phyloP scores from a whole-genome alignment of 148 eudicot genomes.

The Cornus florida region DNA sequence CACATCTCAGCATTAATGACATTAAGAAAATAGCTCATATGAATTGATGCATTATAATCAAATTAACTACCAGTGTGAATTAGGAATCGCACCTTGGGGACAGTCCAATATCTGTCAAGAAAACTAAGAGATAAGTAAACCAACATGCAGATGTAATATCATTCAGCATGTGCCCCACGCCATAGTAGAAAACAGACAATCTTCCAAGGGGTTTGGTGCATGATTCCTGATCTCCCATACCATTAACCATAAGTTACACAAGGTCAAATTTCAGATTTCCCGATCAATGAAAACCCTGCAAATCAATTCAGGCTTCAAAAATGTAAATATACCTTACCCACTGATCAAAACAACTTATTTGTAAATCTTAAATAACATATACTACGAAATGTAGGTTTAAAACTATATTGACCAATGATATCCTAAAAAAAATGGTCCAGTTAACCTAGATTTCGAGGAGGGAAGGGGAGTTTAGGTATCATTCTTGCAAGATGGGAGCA shows the following conservation, averaged over 20 bases:
- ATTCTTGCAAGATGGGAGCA: not conserved
- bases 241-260: conserved; percentile 12
- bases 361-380: not conserved
- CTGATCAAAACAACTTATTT: not conserved
- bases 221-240: conserved; percentile 42
- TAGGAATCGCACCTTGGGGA: conserved; percentile 56
- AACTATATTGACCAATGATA: not conserved
- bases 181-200: conserved; percentile 67
- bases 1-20: not conserved
- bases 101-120: conserved; percentile 82
- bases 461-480: not conserved
- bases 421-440: too few species aligned
- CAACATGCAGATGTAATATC: conserved; percentile 96
- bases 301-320: not conserved
- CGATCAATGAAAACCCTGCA: not conserved
- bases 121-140: conserved; percentile 92
- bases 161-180: conserved; percentile 94
- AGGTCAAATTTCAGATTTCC: not conserved
- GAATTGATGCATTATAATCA: not conserved
- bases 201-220: conserved; percentile 51
- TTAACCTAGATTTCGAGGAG: not conserved
- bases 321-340: not conserved
- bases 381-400: not conserved
- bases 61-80: not conserved
- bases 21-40: not conserved